Conservation (phyloP, 768 basidiomycete genomes). For the Suillus bovinus region DNA sequence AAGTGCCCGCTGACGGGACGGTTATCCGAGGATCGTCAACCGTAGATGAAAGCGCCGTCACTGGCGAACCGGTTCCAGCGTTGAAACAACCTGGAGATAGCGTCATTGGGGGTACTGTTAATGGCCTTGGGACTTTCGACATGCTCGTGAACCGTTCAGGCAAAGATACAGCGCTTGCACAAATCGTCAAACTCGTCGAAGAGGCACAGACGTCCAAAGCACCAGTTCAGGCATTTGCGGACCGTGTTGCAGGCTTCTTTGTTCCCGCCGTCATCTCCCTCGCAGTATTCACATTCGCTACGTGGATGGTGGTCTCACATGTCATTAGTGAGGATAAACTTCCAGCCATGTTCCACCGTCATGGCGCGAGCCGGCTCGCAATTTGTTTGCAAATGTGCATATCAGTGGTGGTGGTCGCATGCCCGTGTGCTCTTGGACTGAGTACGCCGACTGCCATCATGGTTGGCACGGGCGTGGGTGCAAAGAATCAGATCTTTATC, state of each 20-base stretch:
- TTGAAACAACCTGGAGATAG: conserved; percentile 79
- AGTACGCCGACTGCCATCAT: conserved; percentile 98
- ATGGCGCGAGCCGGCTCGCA: conserved; percentile 83
- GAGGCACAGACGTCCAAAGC: conserved; percentile 98
- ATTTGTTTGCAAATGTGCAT: conserved; percentile 97
- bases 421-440: conserved; percentile 95
- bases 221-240: conserved; percentile 96
- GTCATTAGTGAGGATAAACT: conserved; percentile 56
- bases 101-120: conserved; percentile 97
- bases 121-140: conserved; percentile 95
- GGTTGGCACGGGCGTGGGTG: conserved; percentile 98
- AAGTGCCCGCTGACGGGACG: conserved; percentile 93
- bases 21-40: conserved; percentile 84
- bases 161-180: conserved; percentile 92
- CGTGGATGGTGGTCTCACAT: conserved; percentile 77
- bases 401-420: conserved; percentile 96
- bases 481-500: conserved; percentile 96
- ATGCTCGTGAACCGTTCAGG: conserved; percentile 95
- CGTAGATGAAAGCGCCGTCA: conserved; percentile 95
- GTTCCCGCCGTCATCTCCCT: conserved; percentile 90
- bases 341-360: conserved; percentile 81
- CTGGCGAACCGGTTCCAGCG: conserved; percentile 90
- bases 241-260: conserved; percentile 92
- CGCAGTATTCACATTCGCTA: conserved; percentile 75
- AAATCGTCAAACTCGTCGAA: conserved; percentile 96